phyloP scores from a whole-genome alignment of 257 asterid genomes.

The Paraleonurus japonicus region DNA sequence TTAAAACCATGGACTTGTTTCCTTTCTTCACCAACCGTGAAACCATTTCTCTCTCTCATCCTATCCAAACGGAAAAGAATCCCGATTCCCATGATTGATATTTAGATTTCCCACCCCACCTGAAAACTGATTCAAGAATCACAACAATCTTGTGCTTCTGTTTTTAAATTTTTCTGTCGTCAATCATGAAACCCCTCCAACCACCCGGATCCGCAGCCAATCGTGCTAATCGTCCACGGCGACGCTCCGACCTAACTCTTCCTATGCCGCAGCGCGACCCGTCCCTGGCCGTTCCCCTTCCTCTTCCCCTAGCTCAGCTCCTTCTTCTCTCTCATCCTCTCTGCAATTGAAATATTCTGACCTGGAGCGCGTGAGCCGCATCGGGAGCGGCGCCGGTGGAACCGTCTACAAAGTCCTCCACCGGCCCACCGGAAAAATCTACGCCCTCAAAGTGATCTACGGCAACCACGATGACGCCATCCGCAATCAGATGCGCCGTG shows the following conservation, averaged over 20 bases:
- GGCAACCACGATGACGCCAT: conserved; percentile 84
- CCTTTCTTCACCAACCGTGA: conserved; percentile 14
- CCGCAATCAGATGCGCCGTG: conserved; percentile 85
- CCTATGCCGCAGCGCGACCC: conserved; percentile 42
- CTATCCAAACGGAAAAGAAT: background rate
- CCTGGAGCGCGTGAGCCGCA: conserved; percentile 73
- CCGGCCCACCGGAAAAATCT: conserved; percentile 65
- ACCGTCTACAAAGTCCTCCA: conserved; percentile 91
- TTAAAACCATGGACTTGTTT: conserved; percentile 20
- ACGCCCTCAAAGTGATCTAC: conserved; percentile 79
- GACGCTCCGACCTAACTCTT: conserved; percentile 39
- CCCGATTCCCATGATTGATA: conserved; percentile 18
- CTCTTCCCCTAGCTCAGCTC: conserved; percentile 42
- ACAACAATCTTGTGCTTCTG: background rate
- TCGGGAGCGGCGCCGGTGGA: conserved; percentile 92
- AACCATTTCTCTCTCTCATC: background rate
- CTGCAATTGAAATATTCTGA: conserved; percentile 43
- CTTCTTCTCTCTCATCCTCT: conserved; percentile 28
- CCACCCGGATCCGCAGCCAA: conserved; percentile 32
- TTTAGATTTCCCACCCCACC: conserved; percentile 10
- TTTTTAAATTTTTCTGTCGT: background rate
- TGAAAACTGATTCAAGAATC: background rate
- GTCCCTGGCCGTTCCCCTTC: conserved; percentile 42
- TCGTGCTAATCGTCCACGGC: conserved; percentile 30
- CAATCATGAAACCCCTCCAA: conserved; percentile 32